Evolutionary conservation across 2,329 filamentous ascomycete species (phyloP), one percentile per base, ranked within the genome.

Genomic region (Aspergillus sp.): DNA sequence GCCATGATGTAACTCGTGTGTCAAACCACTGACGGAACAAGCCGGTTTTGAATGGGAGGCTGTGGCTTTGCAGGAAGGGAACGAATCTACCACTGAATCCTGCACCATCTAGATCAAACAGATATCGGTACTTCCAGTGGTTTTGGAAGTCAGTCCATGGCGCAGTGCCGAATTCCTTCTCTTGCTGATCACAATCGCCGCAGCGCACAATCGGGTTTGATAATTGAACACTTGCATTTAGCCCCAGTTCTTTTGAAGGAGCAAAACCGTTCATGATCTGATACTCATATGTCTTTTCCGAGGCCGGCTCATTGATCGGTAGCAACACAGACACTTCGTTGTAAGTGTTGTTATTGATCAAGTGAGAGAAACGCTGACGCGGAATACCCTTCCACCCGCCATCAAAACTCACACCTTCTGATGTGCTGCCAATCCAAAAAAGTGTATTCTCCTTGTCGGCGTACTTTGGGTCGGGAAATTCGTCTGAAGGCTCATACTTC

Each of bases 21-120:
- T 87, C 85, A 64, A 84, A 88, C 88, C 88, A 94, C 58, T 88
- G 82, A 26, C 81, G 77, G 64, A 90, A 91, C 6, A 91, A 72
- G 0, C 82, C 82, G 0, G 68, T 79, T 51, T 88, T 75, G 59
- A 93, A 80, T 0, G 86, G 86, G 5, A 90, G 73, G 38, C 77
- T 83, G 49, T 71, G 71, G 11, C 85, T 88, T 37, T 78, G 77
- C 5, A 93, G 62, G 45, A 84, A 82, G 0, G 78, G 76, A 7
- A 88, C 65, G 51, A 88, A 76, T 28, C 78, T 74, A 10, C 85
- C 78, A 1, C 82, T 84, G 45, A 86, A 87, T 12, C 80, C 75
- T 0, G 77, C 75, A 6, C 82, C 80, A 60, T 93, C 88, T 5
- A 85, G 72, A 45, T 90, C 77, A 58, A 91, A 76, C 29, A 90